Evolutionary conservation across 305 asterid genomes (phyloP), one percentile per base, ranked within the genome.

Genomic region (Solanum aculeatissimum): DNA sequence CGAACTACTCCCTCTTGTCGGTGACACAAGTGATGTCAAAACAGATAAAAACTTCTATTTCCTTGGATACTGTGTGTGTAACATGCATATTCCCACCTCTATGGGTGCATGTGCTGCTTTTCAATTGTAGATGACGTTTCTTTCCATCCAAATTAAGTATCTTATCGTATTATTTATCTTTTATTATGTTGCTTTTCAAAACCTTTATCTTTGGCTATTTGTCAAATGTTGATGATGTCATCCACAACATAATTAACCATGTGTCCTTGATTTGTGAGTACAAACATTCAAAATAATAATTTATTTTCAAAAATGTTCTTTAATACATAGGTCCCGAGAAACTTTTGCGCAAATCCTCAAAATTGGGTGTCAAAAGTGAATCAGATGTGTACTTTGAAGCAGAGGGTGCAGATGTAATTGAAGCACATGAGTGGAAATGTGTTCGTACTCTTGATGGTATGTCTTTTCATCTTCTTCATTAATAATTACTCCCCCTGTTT

Each of bases 361-460:
- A 77, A 86, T 29, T 94, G 84, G 92, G 90, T 83, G 86, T 85
- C 77, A 87, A 84, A 84, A 86, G 85, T 85, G 87, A 84, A 85
- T 72, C 90, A 81, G 91, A 91, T 77, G 86, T 89, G 72, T 91
- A 82, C 89, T 91, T 85, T 85, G 98, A 94, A 82, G 94, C 94
- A 85, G 94, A 91, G 87, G 92, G 93, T 79, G 97, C 94, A 25
- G 99, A 97, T 91, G 94, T 85, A 70, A 87, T 95, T 75, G 98
- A 97, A 87, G 97, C 91, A 82, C 95, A 93, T 90, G 94, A 94
- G 87, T 97, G 99, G 99, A 95, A 91, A 91, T 97, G 99, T 82
- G 92, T 97, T 71, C 98, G 97, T 81, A 95, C 98, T 32, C 80
- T 91, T 84, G 93, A 92, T 84, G 99, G 99, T 95, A 91, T 81